These are phyloP conservation scores for Neobulgaria alba DNA, from an alignment of 2,329 filamentous ascomycete genomes.

Conservation along the genomic window DNA sequence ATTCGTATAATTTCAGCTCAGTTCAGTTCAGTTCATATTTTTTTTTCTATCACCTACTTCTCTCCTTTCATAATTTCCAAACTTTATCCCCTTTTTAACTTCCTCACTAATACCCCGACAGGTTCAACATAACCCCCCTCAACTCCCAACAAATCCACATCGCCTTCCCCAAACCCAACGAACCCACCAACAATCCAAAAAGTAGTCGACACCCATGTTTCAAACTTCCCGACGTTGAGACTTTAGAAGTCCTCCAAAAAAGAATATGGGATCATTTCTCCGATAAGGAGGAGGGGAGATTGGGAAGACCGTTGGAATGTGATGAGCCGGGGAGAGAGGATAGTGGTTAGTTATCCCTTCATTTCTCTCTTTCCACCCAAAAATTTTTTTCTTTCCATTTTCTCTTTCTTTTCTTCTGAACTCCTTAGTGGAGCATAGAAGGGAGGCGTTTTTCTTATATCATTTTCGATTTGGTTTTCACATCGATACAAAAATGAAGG, in stretches of 20 bases:
- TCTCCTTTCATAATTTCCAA: no score
- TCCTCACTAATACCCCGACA: conserved; percentile 1
- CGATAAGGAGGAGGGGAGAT: conserved; percentile 36
- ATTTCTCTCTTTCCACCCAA: background rate
- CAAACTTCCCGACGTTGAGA: conserved; percentile 37
- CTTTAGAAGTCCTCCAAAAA: conserved; percentile 38
- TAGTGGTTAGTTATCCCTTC: conserved; percentile 29
- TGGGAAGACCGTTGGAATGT: conserved; percentile 42
- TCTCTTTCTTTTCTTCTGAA: no score
- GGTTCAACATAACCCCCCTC: conserved; percentile 48
- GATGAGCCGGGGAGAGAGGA: conserved; percentile 44
- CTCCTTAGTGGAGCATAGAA: no score
- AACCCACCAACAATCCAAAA: conserved; percentile 32
- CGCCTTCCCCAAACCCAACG: conserved; percentile 30
- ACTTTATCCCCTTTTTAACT: no score
- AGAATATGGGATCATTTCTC: conserved; percentile 44
- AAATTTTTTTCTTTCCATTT: background rate
- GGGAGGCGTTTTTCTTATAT: no score
- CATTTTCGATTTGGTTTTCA: background rate
- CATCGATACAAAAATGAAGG: background rate
- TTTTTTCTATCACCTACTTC: no score
- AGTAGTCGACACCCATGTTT: conserved; percentile 52
- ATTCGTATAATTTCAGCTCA: no score
- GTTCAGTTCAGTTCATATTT: no score
- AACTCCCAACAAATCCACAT: conserved; percentile 49